These are phyloP conservation scores for Penicillium nordicum DNA, from an alignment of 2,329 filamentous ascomycete species.

Conservation along the genomic window DNA sequence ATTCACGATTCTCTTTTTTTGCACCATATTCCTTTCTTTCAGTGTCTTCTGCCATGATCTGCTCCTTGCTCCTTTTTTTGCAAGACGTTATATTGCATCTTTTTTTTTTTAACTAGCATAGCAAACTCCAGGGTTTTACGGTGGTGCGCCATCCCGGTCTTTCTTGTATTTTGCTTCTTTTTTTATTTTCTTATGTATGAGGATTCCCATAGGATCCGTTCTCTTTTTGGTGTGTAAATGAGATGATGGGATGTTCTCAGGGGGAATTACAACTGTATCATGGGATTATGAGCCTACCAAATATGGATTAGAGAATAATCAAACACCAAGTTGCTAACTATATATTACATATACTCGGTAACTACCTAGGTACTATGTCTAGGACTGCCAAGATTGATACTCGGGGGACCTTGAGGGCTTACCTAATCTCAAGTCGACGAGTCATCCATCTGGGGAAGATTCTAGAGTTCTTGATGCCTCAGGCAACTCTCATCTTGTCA, in stretches of 20 bases:
- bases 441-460: slow-evolving; percentile 5
- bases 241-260: not conserved
- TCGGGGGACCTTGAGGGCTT: not conserved
- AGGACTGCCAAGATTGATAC: not conserved
- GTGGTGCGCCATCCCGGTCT: slow-evolving; percentile 18
- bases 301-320: not conserved
- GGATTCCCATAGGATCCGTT: not conserved
- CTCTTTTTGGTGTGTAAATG: slow-evolving; percentile 4
- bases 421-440: not conserved
- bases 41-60: slow-evolving; percentile 13
- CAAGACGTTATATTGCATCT: slow-evolving; percentile 22
- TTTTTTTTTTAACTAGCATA: slow-evolving; percentile 32
- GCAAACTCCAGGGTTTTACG: slow-evolving; percentile 33
- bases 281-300: not conserved
- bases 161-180: slow-evolving; percentile 17
- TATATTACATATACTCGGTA: no score
- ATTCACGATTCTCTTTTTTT: slow-evolving; percentile 23
- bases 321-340: not conserved
- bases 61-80: not conserved
- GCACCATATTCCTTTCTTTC: slow-evolving; percentile 23
- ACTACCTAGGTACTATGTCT: not conserved
- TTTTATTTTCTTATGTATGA: not conserved
- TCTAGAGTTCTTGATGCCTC: not conserved
- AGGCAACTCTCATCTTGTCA: not conserved
- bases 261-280: not conserved